phyloP scores from a whole-genome alignment of 164 flowering plant species.

The Euptelea pleiosperma region DNA sequence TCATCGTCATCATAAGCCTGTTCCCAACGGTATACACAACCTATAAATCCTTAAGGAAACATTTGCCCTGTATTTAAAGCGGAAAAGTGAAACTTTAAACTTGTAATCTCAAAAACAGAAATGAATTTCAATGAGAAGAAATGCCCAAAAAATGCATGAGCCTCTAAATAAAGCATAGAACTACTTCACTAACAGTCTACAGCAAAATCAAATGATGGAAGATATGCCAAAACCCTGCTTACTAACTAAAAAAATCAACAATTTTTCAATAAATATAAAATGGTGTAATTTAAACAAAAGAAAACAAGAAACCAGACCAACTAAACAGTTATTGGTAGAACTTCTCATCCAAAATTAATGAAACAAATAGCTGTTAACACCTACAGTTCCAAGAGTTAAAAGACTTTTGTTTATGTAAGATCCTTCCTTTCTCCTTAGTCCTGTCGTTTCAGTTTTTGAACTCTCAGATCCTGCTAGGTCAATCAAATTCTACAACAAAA shows the following conservation, averaged over 20 bases:
- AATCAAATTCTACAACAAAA: conserved; percentile 71
- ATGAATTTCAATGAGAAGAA: neutral
- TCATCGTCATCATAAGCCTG: no score
- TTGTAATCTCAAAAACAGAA: neutral
- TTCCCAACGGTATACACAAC: neutral
- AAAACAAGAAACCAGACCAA: no score
- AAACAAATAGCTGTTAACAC: conserved; percentile 24
- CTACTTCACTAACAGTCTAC: no score
- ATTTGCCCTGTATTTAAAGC: neutral
- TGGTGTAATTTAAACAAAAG: no score
- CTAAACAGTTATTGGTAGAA: no score
- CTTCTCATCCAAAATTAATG: neutral
- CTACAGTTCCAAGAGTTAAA: conserved; percentile 97
- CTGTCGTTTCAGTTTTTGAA: conserved; percentile 98
- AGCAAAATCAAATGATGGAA: no score
- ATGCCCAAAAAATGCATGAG: neutral
- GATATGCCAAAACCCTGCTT: no score
- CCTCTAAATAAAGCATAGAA: conserved; percentile 1
- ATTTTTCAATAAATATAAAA: no score
- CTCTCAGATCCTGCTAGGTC: conserved; percentile 99
- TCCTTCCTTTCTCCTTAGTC: conserved; percentile 96
- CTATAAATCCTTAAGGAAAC: neutral
- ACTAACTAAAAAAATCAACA: no score
- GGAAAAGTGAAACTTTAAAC: neutral
- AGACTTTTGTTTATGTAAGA: conserved; percentile 97